A percentile compares a stretch with the other conserved stretches of the same genome.
These are phyloP conservation scores for Panicum virgatum DNA, from an alignment of 202 grass and related monocot species.

Conservation along the genomic window DNA sequence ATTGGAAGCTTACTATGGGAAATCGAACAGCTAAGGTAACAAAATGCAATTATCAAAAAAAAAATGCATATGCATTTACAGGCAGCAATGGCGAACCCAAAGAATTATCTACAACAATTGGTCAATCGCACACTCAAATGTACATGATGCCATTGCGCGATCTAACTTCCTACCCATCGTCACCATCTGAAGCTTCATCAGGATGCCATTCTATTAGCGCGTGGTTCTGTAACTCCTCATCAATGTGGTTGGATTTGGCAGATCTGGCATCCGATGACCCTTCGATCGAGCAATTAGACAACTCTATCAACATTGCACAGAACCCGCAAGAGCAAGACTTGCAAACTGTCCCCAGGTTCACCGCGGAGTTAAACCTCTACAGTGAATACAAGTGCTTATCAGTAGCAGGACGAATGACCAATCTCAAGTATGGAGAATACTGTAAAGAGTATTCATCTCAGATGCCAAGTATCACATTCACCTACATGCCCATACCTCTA, in stretches of 20 bases:
- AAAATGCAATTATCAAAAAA: conserved; percentile 39
- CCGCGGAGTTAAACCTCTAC: conserved; percentile 53
- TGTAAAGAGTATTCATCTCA: neutral
- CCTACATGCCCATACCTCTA: conserved; percentile 61
- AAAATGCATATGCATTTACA: conserved; percentile 44
- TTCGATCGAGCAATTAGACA: conserved; percentile 48
- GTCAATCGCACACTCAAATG: conserved; percentile 19
- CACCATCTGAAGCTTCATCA: conserved; percentile 38
- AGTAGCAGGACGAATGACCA: conserved; percentile 21
- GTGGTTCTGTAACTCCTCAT: conserved; percentile 31
- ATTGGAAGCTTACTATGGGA: neutral
- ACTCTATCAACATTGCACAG: conserved; percentile 52
- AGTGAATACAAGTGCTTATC: conserved; percentile 21
- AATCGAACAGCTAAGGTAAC: conserved; percentile 21
- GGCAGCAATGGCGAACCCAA: conserved; percentile 7
- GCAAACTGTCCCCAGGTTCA: conserved; percentile 40
- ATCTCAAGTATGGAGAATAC: neutral
- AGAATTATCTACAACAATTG: conserved; percentile 44
- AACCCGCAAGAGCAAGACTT: conserved; percentile 62
- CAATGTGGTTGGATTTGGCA: neutral
- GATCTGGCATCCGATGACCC: conserved; percentile 17
- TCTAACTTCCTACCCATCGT: conserved; percentile 23
- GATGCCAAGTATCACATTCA: conserved; percentile 34
- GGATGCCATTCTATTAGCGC: conserved; percentile 55
- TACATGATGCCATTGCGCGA: conserved; percentile 10